Conservation (phyloP, 192 early-diverging fungal genomes). For the Cetraspora pellucida region DNA sequence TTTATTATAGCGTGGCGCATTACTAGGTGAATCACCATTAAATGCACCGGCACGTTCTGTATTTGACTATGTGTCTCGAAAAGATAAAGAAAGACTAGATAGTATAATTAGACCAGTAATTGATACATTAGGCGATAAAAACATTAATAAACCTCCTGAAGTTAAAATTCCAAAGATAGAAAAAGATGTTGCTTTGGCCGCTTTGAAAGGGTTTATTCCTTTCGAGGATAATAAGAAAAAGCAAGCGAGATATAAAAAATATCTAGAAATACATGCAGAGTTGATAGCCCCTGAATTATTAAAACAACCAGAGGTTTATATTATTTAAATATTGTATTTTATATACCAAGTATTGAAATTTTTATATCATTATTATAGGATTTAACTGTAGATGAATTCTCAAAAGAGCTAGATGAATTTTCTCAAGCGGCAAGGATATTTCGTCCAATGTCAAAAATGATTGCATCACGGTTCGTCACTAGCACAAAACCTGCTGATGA, state of each 20-base stretch:
- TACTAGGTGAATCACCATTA: conserved; percentile 73
- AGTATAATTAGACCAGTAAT: conserved; percentile 49
- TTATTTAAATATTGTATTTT: not conserved
- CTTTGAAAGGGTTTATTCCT: conserved; percentile 80
- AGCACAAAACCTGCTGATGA: conserved; percentile 45
- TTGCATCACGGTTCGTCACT: conserved; percentile 73
- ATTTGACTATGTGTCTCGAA: conserved; percentile 67
- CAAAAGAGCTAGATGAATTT: conserved; percentile 74
- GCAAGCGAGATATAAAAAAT: conserved; percentile 72
- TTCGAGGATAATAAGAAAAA: conserved; percentile 71
- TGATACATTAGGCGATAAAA: conserved; percentile 38
- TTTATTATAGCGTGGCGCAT: conserved; percentile 55
- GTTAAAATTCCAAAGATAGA: conserved; percentile 55
- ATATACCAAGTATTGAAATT: not conserved
- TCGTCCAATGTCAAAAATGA: conserved; percentile 67
- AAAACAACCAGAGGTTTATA: conserved; percentile 19
- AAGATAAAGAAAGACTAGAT: conserved; percentile 68
- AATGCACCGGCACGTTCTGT: conserved; percentile 67
- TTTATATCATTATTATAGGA: conserved; percentile 36
- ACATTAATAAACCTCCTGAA: not conserved
- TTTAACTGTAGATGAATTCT: conserved; percentile 46
- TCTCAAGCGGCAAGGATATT: conserved; percentile 75
- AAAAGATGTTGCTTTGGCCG: conserved; percentile 64
- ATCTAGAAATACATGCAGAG: conserved; percentile 68
- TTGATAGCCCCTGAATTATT: conserved; percentile 34